Conservation (phyloP, 2,329 filamentous ascomycete genomes). For the Pseudogymnoascus sp. region DNA sequence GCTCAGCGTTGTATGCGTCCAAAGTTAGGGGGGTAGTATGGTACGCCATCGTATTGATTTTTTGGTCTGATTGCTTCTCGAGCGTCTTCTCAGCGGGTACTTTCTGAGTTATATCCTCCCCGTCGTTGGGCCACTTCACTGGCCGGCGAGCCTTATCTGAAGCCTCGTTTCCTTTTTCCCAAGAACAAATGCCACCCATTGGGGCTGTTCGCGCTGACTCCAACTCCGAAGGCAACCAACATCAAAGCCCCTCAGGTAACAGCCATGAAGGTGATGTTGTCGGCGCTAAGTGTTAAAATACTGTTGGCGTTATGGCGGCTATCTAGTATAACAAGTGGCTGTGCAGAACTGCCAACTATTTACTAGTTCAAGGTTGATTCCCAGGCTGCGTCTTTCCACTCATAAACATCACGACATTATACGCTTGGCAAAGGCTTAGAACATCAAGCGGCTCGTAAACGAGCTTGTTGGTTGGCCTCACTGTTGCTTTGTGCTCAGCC, state of each 20-base stretch:
- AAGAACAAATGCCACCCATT: slow-evolving; percentile 7
- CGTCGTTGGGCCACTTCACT: neutral
- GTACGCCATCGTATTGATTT: neutral
- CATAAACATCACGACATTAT: neutral
- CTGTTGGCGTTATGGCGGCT: neutral
- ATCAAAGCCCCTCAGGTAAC: neutral
- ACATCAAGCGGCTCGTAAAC: neutral
- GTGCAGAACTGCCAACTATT: neutral
- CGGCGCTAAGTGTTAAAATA: neutral
- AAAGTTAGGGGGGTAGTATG: neutral
- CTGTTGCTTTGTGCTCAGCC: neutral
- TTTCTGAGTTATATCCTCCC: neutral
- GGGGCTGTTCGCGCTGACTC: neutral
- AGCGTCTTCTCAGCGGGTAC: neutral
- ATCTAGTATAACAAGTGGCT: slow-evolving; percentile 2
- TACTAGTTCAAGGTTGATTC: slow-evolving; percentile 7
- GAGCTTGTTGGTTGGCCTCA: neutral
- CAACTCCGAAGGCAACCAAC: neutral
- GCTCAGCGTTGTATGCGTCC: slow-evolving; percentile 8
- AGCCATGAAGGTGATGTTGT: neutral
- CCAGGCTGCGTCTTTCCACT: neutral
- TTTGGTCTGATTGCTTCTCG: neutral
- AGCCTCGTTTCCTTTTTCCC: neutral
- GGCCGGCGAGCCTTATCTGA: neutral
- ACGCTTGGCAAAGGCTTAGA: neutral